phyloP scores from a whole-genome alignment of 805 yeast species.

The Diddensiella caesifluorescens region DNA sequence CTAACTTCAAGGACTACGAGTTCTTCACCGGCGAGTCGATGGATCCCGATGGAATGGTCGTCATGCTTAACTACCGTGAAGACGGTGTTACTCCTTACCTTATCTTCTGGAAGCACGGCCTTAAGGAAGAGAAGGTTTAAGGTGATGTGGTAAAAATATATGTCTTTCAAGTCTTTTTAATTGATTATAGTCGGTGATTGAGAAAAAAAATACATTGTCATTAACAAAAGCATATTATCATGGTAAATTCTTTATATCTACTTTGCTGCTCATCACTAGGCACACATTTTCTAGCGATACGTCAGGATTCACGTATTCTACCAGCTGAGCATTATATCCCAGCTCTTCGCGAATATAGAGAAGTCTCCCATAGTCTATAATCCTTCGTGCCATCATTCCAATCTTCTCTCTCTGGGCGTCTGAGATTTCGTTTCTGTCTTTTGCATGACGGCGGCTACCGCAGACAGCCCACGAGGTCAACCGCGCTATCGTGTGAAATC shows the following conservation, averaged over 20 bases:
- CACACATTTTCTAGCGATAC: conserved; percentile 71
- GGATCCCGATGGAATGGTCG: conserved; percentile 99
- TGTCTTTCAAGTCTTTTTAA: neutral
- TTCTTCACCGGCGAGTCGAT: conserved; percentile 99
- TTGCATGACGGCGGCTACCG: conserved; percentile 45
- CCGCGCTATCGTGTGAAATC: conserved; percentile 45
- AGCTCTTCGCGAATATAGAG: conserved; percentile 36
- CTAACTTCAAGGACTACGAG: conserved; percentile 98
- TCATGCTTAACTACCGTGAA: conserved; percentile 98
- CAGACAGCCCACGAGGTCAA: conserved; percentile 88
- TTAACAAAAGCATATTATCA: neutral
- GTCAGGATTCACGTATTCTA: conserved; percentile 51
- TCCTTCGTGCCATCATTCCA: conserved; percentile 65
- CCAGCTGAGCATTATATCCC: conserved; percentile 39
- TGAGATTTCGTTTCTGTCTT: conserved; percentile 45
- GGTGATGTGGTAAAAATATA: conserved; percentile 11
- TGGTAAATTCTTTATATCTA: neutral
- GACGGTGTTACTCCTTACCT: conserved; percentile 98
- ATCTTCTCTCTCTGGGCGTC: conserved; percentile 47
- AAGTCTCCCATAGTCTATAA: conserved; percentile 69
- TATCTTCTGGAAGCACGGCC: conserved; percentile 99
- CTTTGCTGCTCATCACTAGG: conserved; percentile 29
- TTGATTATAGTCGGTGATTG: neutral
- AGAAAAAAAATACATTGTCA: neutral
- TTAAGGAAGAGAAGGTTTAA: conserved; percentile 84